Percentiles rank a stretch among this genome's conserved stretches.
Evolutionary conservation across 768 basidiomycete species (phyloP).

Genomic region (Thelephora ganbajun): DNA sequence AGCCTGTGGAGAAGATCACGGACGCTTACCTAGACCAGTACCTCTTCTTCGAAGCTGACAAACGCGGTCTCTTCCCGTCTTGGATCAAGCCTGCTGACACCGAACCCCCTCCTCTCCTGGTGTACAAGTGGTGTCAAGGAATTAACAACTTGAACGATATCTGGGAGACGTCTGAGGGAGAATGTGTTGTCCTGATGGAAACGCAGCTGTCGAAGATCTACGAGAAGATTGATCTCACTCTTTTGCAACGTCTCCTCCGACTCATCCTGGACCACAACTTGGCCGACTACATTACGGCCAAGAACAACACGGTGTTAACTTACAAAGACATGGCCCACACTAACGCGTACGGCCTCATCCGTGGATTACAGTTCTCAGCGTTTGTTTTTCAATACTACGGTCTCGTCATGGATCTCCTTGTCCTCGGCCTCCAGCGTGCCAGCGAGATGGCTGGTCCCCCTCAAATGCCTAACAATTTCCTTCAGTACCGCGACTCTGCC

Average conservation of each 20-base stretch:
- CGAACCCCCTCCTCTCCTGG: constrained; percentile 90
- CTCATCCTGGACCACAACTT: constrained; percentile 97
- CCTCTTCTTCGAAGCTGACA: constrained; percentile 97
- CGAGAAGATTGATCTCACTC: constrained; percentile 95
- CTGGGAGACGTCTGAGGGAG: constrained; percentile 97
- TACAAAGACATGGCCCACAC: constrained; percentile 83
- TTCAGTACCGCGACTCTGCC: constrained; percentile 89
- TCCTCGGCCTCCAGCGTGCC: constrained; percentile 93
- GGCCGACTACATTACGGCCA: constrained; percentile 97
- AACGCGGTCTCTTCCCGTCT: constrained; percentile 92
- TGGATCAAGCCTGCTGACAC: constrained; percentile 99
- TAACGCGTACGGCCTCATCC: constrained; percentile 92
- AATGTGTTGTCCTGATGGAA: constrained; percentile 98
- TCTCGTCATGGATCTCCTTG: constrained; percentile 85
- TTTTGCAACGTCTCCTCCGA: constrained; percentile 89
- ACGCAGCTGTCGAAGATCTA: constrained; percentile 96
- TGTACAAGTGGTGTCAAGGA: constrained; percentile 99
- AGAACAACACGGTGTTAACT: constrained; percentile 69
- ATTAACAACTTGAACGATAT: constrained; percentile 98
- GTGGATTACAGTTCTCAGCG: constrained; percentile 94
- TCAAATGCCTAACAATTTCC: constrained; percentile 94
- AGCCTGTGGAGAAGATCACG: constrained; percentile 99
- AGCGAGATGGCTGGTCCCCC: constrained; percentile 99
- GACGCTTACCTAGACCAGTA: constrained; percentile 99
- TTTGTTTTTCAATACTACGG: constrained; percentile 99